Evolutionary conservation across 148 eudicot species (phyloP), one percentile per base, ranked within the genome.

Genomic region (Chenopodium quinoa): DNA sequence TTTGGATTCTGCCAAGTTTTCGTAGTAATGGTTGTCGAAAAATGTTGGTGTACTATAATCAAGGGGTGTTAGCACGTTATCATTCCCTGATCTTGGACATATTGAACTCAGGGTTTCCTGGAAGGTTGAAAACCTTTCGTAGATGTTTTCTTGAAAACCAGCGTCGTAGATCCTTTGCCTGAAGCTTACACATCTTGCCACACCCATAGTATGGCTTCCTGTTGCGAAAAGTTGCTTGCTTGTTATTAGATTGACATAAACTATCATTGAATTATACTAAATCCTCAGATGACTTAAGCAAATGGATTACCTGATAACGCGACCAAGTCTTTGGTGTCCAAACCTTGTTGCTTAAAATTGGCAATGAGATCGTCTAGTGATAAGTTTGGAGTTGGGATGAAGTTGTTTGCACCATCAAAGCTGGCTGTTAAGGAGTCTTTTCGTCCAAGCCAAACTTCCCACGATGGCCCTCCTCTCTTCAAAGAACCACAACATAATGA

Each of bases 381-480:
- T 7, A 88, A 83, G 74, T 89, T 90, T 7, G 98, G 96, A 74
- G 89, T 81, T 20, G 98, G 98, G 31, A 93, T 84, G 81, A 84
- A 85, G 66, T 87, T 86, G 82, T 93, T 93, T 76, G 98, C 98
- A 19, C 80, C 96, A 17, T 62, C 58, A 4, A 90, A 58, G 89
- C 93, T 91, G 48, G 96, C 93, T 69, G 84, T 87, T 65, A 86
- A 3, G 2, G 92, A 90, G 85, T 93, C 98, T 80, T 92, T 90
- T 81, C 96, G 88, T 0, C 96, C 98, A 8, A 92, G 83, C 65
- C 80, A 60, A 19, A 93, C 92, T 78, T 89, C 75, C 97, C 97
- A 93, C 63, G 84, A 32, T 1, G 91, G 97, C n/a, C 97, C 97
- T 10, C 97, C 97, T 84, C 93, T 90, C 94, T 93, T 68, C 65